A percentile compares a stretch with the other conserved stretches of the same genome.
phyloP scores from a whole-genome alignment of 2,329 filamentous ascomycete genomes.

The Diaporthe vexans region DNA sequence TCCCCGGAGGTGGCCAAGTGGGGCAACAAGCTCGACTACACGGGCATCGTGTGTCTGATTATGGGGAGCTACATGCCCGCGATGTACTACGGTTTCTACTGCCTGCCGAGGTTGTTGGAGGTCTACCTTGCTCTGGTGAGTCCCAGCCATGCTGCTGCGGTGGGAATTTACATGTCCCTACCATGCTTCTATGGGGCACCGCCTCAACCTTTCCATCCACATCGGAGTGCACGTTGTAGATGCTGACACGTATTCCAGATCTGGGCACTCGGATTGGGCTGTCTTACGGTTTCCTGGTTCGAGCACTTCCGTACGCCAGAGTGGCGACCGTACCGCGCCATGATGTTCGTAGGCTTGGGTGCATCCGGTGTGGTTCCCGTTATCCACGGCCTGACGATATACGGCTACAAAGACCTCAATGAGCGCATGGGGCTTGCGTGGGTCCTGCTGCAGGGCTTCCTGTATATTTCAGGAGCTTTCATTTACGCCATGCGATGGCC shows the following conservation, averaged over 20 bases:
- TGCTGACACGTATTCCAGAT: conserved; percentile 69
- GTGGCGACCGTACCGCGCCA: conserved; percentile 87
- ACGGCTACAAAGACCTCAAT: conserved; percentile 76
- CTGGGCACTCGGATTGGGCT: conserved; percentile 80
- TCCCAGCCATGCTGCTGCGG: conserved; percentile 39
- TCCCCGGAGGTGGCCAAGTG: conserved; percentile 81
- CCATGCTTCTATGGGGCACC: neutral
- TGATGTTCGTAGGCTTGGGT: conserved; percentile 92
- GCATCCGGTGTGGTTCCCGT: conserved; percentile 87
- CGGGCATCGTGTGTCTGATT: conserved; percentile 92
- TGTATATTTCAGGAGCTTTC: conserved; percentile 89
- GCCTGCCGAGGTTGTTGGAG: conserved; percentile 73
- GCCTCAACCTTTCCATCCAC: neutral
- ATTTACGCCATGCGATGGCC: conserved; percentile 92
- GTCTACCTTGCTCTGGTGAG: conserved; percentile 83
- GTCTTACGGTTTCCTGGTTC: conserved; percentile 81
- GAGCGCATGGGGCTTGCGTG: conserved; percentile 84
- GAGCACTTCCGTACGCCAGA: conserved; percentile 86
- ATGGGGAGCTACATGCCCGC: conserved; percentile 92
- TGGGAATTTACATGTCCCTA: neutral
- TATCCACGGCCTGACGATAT: conserved; percentile 78
- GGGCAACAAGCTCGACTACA: conserved; percentile 95
- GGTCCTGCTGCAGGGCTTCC: conserved; percentile 81
- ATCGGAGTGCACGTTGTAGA: too few species aligned
- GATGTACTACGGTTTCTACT: conserved; percentile 88